These are phyloP conservation scores for Ascochyta clinopodiicola DNA, from an alignment of 2,329 filamentous ascomycete genomes.

Conservation along the genomic window DNA sequence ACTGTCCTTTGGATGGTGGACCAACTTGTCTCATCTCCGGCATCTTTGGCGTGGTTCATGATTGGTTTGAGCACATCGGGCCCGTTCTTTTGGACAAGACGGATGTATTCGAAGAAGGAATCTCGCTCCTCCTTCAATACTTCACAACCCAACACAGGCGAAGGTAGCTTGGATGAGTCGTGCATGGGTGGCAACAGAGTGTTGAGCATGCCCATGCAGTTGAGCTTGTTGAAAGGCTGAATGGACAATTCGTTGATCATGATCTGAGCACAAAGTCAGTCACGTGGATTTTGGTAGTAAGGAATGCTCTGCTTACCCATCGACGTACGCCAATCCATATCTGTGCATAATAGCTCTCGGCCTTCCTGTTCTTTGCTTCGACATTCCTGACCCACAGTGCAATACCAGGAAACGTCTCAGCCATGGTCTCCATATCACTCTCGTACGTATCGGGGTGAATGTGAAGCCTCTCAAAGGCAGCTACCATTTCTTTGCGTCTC, in stretches of 20 bases:
- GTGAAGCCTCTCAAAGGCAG: slow-evolving; percentile 61
- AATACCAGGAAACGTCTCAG: slow-evolving; percentile 60
- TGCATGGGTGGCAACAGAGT: slow-evolving; percentile 68
- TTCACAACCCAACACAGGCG: slow-evolving; percentile 58
- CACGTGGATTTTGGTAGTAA: neutral
- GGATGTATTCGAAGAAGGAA: slow-evolving; percentile 68
- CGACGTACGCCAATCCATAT: slow-evolving; percentile 67
- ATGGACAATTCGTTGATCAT: slow-evolving; percentile 70
- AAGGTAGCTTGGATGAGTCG: slow-evolving; percentile 48
- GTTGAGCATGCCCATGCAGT: slow-evolving; percentile 72
- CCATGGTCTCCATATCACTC: slow-evolving; percentile 56
- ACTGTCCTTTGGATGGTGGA: slow-evolving; percentile 55
- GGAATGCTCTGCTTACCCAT: slow-evolving; percentile 60
- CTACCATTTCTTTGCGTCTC: slow-evolving; percentile 63
- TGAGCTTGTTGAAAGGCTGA: slow-evolving; percentile 68
- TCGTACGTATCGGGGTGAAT: slow-evolving; percentile 58
- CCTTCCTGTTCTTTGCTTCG: slow-evolving; percentile 50
- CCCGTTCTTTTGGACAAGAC: slow-evolving; percentile 63
- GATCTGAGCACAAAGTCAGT: slow-evolving; percentile 51
- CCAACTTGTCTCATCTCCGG: slow-evolving; percentile 64
- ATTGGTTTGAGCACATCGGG: slow-evolving; percentile 60
- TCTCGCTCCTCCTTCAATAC: slow-evolving; percentile 65
- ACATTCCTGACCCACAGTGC: slow-evolving; percentile 62
- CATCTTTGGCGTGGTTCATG: slow-evolving; percentile 59
- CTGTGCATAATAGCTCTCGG: slow-evolving; percentile 60